Percentiles rank a stretch among this genome's conserved stretches.
Evolutionary conservation across 2,329 filamentous ascomycete species (phyloP).

Genomic region (Phoma herbarum): DNA sequence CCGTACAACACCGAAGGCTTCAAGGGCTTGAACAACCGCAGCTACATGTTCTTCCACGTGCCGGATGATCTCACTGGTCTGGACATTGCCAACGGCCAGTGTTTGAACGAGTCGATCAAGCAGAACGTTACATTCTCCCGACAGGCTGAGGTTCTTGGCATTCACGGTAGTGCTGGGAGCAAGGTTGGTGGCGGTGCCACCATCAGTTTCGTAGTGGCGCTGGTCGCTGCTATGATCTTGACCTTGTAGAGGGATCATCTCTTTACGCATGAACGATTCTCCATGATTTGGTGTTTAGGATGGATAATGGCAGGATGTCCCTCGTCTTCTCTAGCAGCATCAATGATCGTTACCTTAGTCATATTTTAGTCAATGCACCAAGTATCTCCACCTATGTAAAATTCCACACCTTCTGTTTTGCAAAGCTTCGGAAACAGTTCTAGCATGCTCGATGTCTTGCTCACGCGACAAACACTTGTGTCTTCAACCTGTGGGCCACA

Average conservation of each 20-base stretch:
- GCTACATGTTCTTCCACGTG: constrained; percentile 82
- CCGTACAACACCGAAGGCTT: constrained; percentile 80
- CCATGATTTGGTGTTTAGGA: constrained; percentile 4
- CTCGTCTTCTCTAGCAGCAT: neutral
- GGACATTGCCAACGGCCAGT: constrained; percentile 73
- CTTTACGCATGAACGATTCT: constrained; percentile 1
- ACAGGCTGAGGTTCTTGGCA: constrained; percentile 49
- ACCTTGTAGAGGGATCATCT: constrained; percentile 30
- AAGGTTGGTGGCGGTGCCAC: constrained; percentile 40
- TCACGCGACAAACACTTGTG: neutral
- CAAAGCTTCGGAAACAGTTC: neutral
- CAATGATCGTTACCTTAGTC: neutral
- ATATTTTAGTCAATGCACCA: neutral
- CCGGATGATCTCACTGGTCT: constrained; percentile 73
- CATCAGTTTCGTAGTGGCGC: constrained; percentile 46
- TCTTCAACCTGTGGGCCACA: neutral
- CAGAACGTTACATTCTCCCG: constrained; percentile 75
- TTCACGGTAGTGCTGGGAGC: constrained; percentile 42
- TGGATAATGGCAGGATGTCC: neutral
- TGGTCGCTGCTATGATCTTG: constrained; percentile 41
- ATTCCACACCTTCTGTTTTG: neutral
- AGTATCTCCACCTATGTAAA: neutral
- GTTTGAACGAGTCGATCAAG: constrained; percentile 68
- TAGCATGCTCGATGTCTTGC: neutral
- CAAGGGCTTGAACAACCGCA: constrained; percentile 69